Conservation (phyloP, 371 early-diverging fungal species). For the Rhizopus stolonifer region DNA sequence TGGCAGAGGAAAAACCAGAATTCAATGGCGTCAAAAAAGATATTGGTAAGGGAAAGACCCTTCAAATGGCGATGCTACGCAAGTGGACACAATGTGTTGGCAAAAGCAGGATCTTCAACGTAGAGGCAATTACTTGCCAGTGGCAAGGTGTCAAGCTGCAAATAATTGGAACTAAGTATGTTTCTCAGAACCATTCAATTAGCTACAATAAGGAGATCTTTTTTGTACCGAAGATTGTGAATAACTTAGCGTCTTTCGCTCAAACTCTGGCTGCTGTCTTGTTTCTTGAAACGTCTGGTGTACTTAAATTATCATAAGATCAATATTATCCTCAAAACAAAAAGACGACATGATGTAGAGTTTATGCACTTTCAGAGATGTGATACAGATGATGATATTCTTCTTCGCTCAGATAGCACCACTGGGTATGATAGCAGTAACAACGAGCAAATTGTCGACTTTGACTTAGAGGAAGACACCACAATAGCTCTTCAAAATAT, state of each 20-base stretch:
- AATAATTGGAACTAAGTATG: slow-evolving; percentile 7
- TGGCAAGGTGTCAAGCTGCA: slow-evolving; percentile 12
- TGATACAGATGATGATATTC: slow-evolving; percentile 16
- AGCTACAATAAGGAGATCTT: slow-evolving; percentile 8
- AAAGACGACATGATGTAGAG: slow-evolving; percentile 11
- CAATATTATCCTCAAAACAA: slow-evolving; percentile 10
- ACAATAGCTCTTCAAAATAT: slow-evolving; percentile 18
- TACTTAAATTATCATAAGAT: slow-evolving; percentile 12
- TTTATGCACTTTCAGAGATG: slow-evolving; percentile 13
- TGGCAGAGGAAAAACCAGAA: slow-evolving; percentile 19
- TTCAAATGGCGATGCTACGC: slow-evolving; percentile 10
- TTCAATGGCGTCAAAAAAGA: slow-evolving; percentile 13
- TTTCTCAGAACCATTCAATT: slow-evolving; percentile 7
- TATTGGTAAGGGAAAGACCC: slow-evolving; percentile 14
- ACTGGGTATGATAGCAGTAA: slow-evolving; percentile 9
- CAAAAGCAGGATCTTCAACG: slow-evolving; percentile 6
- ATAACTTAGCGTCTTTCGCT: slow-evolving; percentile 15
- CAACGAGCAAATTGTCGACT: slow-evolving; percentile 9
- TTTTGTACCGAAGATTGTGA: slow-evolving; percentile 12
- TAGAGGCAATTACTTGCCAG: slow-evolving; percentile 22
- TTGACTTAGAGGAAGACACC: slow-evolving; percentile 14
- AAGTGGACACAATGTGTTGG: slow-evolving; percentile 16
- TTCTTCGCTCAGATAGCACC: slow-evolving; percentile 8
- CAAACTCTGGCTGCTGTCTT: slow-evolving; percentile 15
- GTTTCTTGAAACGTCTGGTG: slow-evolving; percentile 17